Conservation (phyloP, 495 filamentous ascomycete species). For the Penicillium psychrofluorescens region DNA sequence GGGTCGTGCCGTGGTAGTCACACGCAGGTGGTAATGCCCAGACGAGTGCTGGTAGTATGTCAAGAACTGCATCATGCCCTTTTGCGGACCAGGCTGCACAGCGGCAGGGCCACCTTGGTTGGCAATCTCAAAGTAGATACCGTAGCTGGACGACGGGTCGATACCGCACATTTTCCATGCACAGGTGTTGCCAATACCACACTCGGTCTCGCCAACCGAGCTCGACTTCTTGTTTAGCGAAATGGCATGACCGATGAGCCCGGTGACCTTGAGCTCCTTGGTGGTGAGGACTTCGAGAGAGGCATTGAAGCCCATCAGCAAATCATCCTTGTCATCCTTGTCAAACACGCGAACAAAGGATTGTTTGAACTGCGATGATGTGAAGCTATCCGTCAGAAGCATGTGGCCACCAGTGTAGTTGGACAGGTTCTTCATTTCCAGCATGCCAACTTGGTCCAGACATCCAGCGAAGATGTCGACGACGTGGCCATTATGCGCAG, state of each 20-base stretch:
- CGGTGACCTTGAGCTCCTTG: slow-evolving; percentile 97
- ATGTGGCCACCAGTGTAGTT: slow-evolving; percentile 98
- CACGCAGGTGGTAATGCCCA: slow-evolving; percentile 90
- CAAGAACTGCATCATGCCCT: slow-evolving; percentile 96
- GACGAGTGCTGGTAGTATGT: slow-evolving; percentile 99
- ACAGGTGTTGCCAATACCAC: slow-evolving; percentile 97
- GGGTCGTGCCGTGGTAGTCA: slow-evolving; percentile 88
- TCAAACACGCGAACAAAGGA: slow-evolving; percentile 97
- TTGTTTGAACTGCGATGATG: slow-evolving; percentile 99
- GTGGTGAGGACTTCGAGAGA: slow-evolving; percentile 94
- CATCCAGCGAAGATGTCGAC: slow-evolving; percentile 98
- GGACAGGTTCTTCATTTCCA: slow-evolving; percentile 98
- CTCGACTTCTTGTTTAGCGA: slow-evolving; percentile 97
- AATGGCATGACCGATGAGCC: slow-evolving; percentile 93
- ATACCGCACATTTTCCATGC: slow-evolving; percentile 99
- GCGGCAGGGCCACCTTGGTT: slow-evolving; percentile 85
- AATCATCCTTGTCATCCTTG: slow-evolving; percentile 87
- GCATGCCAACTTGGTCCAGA: slow-evolving; percentile 92
- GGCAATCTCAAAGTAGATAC: slow-evolving; percentile 96
- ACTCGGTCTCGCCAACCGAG: slow-evolving; percentile 95
- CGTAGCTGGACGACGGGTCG: slow-evolving; percentile 87
- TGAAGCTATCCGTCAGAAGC: slow-evolving; percentile 98
- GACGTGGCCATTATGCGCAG: slow-evolving; percentile 93
- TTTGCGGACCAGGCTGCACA: slow-evolving; percentile 78
- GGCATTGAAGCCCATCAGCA: slow-evolving; percentile 98